Conservation (phyloP, 148 eudicot species). For the Rhododendron vialii region DNA sequence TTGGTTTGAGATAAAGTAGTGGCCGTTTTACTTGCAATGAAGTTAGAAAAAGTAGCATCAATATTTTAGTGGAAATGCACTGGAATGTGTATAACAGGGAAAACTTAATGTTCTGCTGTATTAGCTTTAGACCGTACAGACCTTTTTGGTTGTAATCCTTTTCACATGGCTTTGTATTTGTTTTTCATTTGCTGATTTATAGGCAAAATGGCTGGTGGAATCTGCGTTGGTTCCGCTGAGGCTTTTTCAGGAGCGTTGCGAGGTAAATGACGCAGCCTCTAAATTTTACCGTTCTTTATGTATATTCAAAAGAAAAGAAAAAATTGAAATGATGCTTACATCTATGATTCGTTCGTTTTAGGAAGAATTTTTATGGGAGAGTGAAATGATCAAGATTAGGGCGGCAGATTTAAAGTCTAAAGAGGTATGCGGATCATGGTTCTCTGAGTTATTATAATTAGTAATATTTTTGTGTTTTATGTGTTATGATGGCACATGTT, state of each 20-base stretch:
- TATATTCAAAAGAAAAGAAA: background rate
- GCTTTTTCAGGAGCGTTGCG: conserved; percentile 96
- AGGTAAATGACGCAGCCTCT: conserved; percentile 37
- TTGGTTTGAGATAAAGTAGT: background rate
- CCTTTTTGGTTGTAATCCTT: background rate
- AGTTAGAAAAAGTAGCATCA: background rate
- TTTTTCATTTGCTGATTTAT: conserved; percentile 16
- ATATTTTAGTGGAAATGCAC: background rate
- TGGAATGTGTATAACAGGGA: background rate
- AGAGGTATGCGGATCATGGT: conserved; percentile 50
- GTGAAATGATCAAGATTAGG: conserved; percentile 94
- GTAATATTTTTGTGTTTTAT: background rate
- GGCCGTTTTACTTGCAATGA: background rate
- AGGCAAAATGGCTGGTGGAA: conserved; percentile 99
- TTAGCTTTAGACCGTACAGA: background rate
- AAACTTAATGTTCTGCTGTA: background rate
- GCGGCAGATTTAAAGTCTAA: conserved; percentile 97
- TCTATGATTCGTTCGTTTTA: conserved; percentile 13
- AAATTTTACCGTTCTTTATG: conserved; percentile 8
- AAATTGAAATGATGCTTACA: background rate
- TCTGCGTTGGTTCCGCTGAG: conserved; percentile 73
- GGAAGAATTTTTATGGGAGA: conserved; percentile 98
- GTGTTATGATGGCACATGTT: background rate
- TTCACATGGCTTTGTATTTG: background rate
- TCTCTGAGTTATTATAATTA: background rate